Evolutionary conservation across 169 alveolate genomes (phyloP).

Genomic region (Cryptosporidium muris): DNA sequence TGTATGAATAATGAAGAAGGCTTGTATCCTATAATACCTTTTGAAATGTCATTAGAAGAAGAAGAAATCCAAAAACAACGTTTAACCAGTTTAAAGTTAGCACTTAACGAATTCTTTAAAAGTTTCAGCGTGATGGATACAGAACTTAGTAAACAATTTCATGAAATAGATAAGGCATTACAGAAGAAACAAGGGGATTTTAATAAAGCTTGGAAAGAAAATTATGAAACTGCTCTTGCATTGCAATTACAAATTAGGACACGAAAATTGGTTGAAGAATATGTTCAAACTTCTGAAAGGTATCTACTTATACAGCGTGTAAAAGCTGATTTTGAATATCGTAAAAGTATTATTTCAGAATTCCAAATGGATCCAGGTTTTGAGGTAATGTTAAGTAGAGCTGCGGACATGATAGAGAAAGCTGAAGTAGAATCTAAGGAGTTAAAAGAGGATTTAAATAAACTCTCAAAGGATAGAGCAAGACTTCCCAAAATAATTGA

Average conservation of each 20-base stretch:
- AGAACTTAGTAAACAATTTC: conserved; percentile 21
- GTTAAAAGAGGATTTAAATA: conserved; percentile 6
- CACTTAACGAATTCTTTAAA: background rate
- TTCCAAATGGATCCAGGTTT: conserved; percentile 53
- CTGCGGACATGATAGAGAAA: conserved; percentile 42
- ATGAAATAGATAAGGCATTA: background rate
- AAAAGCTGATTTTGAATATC: conserved; percentile 54
- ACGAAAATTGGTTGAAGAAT: conserved; percentile 47
- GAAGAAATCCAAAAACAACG: conserved; percentile 3
- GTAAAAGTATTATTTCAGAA: conserved; percentile 39
- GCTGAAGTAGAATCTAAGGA: conserved; percentile 34
- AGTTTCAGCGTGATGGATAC: conserved; percentile 4
- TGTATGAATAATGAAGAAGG: conserved; percentile 48
- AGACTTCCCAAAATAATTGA: conserved; percentile 17
- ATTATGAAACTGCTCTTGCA: conserved; percentile 45
- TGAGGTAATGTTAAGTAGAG: conserved; percentile 47
- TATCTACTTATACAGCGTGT: conserved; percentile 38
- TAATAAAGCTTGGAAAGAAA: conserved; percentile 40
- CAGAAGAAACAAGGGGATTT: conserved; percentile 13
- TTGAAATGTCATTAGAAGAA: conserved; percentile 20
- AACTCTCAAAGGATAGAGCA: conserved; percentile 5
- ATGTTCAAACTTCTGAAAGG: conserved; percentile 45
- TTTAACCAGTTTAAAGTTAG: conserved; percentile 6
- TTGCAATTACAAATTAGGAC: conserved; percentile 44
- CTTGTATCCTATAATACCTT: conserved; percentile 37